Base-by-base conservation (phyloP, 2,329 filamentous ascomycete species). In the Chaetomium sp. region DNA sequence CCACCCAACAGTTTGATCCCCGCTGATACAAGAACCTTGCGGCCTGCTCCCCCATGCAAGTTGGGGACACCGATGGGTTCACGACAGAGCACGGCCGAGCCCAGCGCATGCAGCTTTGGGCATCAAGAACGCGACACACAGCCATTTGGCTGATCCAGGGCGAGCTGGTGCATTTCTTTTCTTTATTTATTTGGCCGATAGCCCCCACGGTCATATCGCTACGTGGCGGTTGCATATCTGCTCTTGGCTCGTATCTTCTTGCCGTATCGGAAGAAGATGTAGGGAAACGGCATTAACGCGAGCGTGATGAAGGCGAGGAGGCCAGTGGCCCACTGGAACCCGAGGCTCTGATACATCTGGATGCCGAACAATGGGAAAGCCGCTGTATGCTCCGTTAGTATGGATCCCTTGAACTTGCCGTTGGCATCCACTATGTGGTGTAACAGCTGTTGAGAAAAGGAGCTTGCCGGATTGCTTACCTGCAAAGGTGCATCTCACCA, bases 401-500 rank as follows among this genome's bases (percentile, higher is more conserved):
- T 11, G 14, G 7, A 38, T 36, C 33, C 9, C n/a, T 37, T 12
- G 14, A 42, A 38, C 37, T 12, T 8, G 33, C 12, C 12, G 33
- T 34, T 12, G 27, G 45, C 7, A 12, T 14, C 14, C 14, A n/a
- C 33, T n/a, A n/a, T 8, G 44, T 12, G 7, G 14, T 35, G 44
- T 35, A 47, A 47, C 44, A 34, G 12, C 33, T 42, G 53, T 27
- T 5, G 55, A 50, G 57, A 52, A 62, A 61, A 60, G 61, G 62
- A 60, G 65, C 55, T 47, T 50, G 35, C 35, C 14, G 3, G 11
- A 36, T 57, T 51, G 50, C 78, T 72, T 65, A 80, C 79, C 78
- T 57, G 87, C 91, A 74, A 95, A 94, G 19, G 79, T 76, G 61
- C 86, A 90, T 52, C 91, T 80, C 55, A 87, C 81, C 68, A 94